These are phyloP conservation scores for Escallonia rubra DNA, from an alignment of 129 eudicot species.

Conservation along the genomic window DNA sequence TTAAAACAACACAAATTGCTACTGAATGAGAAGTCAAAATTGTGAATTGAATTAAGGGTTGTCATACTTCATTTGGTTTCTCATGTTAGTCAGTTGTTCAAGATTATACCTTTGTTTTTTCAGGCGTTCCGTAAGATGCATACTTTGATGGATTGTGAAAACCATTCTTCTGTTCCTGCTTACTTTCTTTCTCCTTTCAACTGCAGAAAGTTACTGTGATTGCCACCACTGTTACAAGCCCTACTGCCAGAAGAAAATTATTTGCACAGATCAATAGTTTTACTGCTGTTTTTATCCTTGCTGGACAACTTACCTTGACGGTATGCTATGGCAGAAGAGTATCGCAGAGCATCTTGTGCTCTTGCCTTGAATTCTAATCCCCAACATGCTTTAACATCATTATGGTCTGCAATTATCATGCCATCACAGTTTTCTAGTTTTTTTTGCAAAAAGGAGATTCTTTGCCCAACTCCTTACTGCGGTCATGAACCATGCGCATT, in stretches of 20 bases:
- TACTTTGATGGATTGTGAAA: not conserved
- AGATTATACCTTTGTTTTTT: not conserved
- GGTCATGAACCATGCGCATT: no score
- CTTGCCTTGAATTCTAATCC: no score
- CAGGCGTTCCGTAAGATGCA: not conserved
- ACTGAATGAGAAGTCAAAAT: not conserved
- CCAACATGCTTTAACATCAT: no score
- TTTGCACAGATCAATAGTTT: slow-evolving; percentile 93
- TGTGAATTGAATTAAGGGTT: not conserved
- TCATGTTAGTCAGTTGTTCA: not conserved
- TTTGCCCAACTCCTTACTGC: no score
- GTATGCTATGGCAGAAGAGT: slow-evolving; percentile 26
- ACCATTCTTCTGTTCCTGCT: not conserved
- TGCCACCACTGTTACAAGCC: slow-evolving; percentile 63
- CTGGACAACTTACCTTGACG: slow-evolving; percentile 89
- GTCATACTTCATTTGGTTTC: not conserved
- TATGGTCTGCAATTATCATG: no score
- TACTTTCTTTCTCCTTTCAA: slow-evolving; percentile 8
- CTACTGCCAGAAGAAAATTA: slow-evolving; percentile 69
- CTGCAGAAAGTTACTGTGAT: slow-evolving; percentile 85
- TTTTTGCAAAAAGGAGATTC: no score
- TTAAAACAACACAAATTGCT: not conserved
- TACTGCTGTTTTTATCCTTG: slow-evolving; percentile 86
- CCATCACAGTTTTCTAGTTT: no score
- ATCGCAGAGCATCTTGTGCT: no score